Base-by-base conservation (phyloP, 2,329 filamentous ascomycete genomes). In the Epichloe baconii region DNA sequence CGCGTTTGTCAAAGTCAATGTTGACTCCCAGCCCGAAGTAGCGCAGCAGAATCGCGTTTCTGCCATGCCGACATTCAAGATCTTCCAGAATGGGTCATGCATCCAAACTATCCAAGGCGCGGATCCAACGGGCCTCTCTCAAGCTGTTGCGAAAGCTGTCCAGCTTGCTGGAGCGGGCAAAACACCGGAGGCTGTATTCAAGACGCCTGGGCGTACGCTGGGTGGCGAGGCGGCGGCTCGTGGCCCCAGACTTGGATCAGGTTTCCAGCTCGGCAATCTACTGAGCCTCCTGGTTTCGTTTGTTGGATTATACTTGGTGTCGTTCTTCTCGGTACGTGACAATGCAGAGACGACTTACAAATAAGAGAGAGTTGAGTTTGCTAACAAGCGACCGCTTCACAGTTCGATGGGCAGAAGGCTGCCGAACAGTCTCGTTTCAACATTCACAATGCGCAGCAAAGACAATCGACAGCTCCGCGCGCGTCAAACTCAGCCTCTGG, bases 11-110 rank as follows among this genome's bases (percentile, higher is more conserved):
- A 52, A 55, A 19, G 53, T 51, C 35, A 59, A 66, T 17, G 58
- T 64, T 52, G 52, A 59, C 50, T 57, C 51, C 7, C 50, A 63
- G 26, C 54, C 62, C 26, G 54, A 44, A 51, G 52, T 62, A 36
- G 58, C 88, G 26, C 77, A 82, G 61, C 80, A 89, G 61, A 82
- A 94, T 59, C 79, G 79, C 57, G 79, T 97, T 67, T 81, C 82
- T 61, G 88, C 88, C 56, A 90, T 95, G 82, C 93, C 93, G 5
- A 97, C 93, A 49, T 97, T 98, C 71, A 79, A 96, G 66, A 82
- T 97, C 68, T 90, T 88, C 75, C 85, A 87, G 70, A 81, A 80
- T 64, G 83, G 84, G 60, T 74, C 77, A 57, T 80, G 84, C 61
- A 77, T 86, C 63, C 78, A 87, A 57, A 89, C 85, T 35, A 82